Evolutionary conservation across 139 green algal species (phyloP).

Genomic region (Chlamydomonas sphaeroides): DNA sequence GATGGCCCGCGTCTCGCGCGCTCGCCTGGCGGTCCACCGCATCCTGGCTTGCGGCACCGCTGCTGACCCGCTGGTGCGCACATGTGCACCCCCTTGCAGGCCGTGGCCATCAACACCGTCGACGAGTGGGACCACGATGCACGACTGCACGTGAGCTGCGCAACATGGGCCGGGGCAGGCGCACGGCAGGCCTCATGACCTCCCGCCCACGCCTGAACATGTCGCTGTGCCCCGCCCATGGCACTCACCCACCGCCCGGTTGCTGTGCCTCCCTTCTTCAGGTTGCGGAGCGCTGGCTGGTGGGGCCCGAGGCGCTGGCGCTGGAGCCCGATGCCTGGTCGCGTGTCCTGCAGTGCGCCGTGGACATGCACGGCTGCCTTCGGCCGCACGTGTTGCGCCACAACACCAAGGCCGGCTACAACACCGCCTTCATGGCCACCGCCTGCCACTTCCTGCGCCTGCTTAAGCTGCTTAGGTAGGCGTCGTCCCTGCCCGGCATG

Average conservation of each 20-base stretch:
- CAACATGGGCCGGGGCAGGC: too few relatives aligned
- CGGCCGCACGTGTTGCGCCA: slow-evolving; percentile 3
- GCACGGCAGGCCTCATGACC: too few relatives aligned
- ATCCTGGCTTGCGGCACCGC: too few relatives aligned
- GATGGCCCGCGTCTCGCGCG: too few relatives aligned
- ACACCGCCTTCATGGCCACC: slow-evolving; percentile 31
- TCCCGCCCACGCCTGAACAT: too few relatives aligned
- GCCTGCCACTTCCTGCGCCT: slow-evolving; percentile 16
- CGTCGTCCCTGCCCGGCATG: too few relatives aligned
- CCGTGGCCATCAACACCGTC: slow-evolving; percentile 44
- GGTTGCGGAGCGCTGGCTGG: slow-evolving; percentile 32
- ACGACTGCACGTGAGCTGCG: slow-evolving; percentile 31
- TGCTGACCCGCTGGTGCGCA: too few relatives aligned
- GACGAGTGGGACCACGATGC: slow-evolving; percentile 52
- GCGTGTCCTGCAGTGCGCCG: not conserved
- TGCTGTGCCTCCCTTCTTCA: not conserved
- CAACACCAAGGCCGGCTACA: slow-evolving; percentile 26
- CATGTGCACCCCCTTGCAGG: too few relatives aligned
- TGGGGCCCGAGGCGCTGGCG: slow-evolving; percentile 20
- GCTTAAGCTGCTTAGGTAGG: slow-evolving; percentile 21
- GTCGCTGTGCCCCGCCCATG: too few relatives aligned
- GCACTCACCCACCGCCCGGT: too few relatives aligned
- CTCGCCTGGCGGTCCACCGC: too few relatives aligned
- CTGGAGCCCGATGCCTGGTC: slow-evolving; percentile 8
- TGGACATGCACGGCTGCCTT: slow-evolving; percentile 44